Conservation (phyloP, 1,284 basidiomycete species). For the Peniophora sp. region DNA sequence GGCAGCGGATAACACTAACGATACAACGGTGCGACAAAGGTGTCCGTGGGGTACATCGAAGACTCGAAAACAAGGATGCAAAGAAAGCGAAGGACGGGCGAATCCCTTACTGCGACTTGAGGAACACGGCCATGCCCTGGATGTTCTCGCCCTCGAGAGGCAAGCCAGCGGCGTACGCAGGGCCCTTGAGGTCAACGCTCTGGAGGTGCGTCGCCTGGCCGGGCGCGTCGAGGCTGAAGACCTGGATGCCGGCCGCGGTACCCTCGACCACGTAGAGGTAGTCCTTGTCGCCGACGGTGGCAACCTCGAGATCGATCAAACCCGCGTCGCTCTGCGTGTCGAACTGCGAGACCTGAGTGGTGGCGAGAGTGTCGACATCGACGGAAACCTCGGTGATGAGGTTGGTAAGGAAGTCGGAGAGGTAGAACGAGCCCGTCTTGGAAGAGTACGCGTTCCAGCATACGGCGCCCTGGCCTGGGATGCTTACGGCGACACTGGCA, state of each 20-base stretch:
- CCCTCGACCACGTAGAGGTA: neutral
- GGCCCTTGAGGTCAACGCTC: neutral
- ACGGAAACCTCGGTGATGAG: neutral
- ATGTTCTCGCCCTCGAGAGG: constrained; percentile 8
- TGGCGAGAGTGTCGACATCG: neutral
- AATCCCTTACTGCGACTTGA: neutral
- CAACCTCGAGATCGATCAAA: neutral
- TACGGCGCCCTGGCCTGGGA: neutral
- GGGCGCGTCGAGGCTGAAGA: neutral
- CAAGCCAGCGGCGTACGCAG: constrained; percentile 1
- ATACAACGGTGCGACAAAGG: too few relatives aligned
- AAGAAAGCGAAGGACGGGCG: too few relatives aligned
- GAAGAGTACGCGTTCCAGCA: neutral
- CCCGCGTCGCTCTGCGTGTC: neutral
- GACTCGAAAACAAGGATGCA: too few relatives aligned
- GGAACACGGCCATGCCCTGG: constrained; percentile 9
- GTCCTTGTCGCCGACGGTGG: neutral
- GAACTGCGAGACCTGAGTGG: neutral
- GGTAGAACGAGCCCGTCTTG: neutral
- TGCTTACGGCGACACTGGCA: neutral
- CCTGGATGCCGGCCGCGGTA: neutral
- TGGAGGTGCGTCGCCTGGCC: neutral
- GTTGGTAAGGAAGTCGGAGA: neutral
- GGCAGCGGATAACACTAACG: too few relatives aligned
- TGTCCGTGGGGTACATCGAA: too few relatives aligned